These are phyloP conservation scores for Pyrenophora seminiperda DNA, from an alignment of 2,329 filamentous ascomycete species.

Conservation along the genomic window DNA sequence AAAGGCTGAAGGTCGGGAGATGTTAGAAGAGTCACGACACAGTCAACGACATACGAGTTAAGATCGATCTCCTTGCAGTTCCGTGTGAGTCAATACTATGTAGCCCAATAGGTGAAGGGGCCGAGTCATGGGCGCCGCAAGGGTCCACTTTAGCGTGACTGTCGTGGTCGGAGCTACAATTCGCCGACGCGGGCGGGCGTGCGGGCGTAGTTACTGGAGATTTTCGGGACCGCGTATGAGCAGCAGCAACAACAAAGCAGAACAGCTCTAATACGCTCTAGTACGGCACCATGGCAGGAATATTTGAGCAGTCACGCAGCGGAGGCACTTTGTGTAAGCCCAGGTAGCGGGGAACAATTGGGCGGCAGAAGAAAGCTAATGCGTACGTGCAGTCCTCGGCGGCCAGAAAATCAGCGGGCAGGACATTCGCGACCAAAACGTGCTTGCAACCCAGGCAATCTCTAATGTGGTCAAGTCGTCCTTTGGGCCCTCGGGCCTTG, in stretches of 20 bases:
- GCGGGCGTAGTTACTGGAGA: too few species aligned
- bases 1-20: neutral
- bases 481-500: constrained; percentile 93
- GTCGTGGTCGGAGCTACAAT: constrained; percentile 25
- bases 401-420: constrained; percentile 96
- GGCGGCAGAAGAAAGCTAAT: constrained; percentile 27
- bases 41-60: constrained; percentile 4
- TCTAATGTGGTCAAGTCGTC: constrained; percentile 99
- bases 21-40: constrained; percentile 14
- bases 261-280: constrained; percentile 37
- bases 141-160: constrained; percentile 26
- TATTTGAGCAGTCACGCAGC: constrained; percentile 94
- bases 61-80: constrained; percentile 26
- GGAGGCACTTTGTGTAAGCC: constrained; percentile 81
- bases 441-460: constrained; percentile 93
- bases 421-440: constrained; percentile 98
- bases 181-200: constrained; percentile 28
- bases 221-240: constrained; percentile 38
- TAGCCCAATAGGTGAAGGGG: constrained; percentile 37
- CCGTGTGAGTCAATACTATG: constrained; percentile 33
- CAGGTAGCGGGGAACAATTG: constrained; percentile 5
- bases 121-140: constrained; percentile 31
- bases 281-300: constrained; percentile 74
- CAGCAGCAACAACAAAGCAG: constrained; percentile 36
- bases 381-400: constrained; percentile 70